Percentiles rank a stretch among this genome's conserved stretches.
Evolutionary conservation across 192 early-diverging fungal genomes (phyloP).

Genomic region (Kappamyces sp.): DNA sequence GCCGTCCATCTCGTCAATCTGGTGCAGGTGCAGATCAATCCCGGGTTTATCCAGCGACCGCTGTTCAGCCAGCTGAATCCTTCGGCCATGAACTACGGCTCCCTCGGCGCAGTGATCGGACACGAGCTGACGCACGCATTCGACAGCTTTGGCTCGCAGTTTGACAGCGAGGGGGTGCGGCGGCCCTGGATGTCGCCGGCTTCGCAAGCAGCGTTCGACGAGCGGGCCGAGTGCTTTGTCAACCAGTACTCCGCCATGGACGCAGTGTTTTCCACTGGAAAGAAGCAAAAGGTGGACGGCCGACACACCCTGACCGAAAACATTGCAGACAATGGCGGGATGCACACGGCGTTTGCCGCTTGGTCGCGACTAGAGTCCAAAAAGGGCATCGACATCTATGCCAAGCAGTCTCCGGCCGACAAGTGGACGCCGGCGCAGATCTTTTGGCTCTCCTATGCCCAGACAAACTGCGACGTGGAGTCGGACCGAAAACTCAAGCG

Average conservation of each 20-base stretch:
- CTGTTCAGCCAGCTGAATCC: slow-evolving; percentile 53
- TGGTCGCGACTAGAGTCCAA: slow-evolving; percentile 15
- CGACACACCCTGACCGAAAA: slow-evolving; percentile 31
- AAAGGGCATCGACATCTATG: slow-evolving; percentile 20
- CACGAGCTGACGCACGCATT: slow-evolving; percentile 77
- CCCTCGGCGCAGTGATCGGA: slow-evolving; percentile 63
- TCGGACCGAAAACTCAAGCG: not conserved
- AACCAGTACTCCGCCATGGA: slow-evolving; percentile 48
- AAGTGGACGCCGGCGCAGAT: slow-evolving; percentile 35
- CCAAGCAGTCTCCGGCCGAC: slow-evolving; percentile 31
- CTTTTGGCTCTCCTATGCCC: slow-evolving; percentile 39
- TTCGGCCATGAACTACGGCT: slow-evolving; percentile 61
- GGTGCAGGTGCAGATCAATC: slow-evolving; percentile 43
- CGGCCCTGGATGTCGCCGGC: slow-evolving; percentile 38
- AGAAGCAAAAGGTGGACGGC: not conserved
- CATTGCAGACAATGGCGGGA: slow-evolving; percentile 65
- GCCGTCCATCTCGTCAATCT: slow-evolving; percentile 32
- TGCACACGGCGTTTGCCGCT: slow-evolving; percentile 37
- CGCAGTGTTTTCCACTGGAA: not conserved
- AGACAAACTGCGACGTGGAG: slow-evolving; percentile 13
- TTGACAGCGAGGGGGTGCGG: slow-evolving; percentile 48
- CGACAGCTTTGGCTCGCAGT: slow-evolving; percentile 53
- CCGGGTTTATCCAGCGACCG: slow-evolving; percentile 60
- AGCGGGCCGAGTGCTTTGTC: slow-evolving; percentile 54
- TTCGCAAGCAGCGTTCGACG: slow-evolving; percentile 35